Base-by-base conservation (phyloP, 2,329 filamentous ascomycete species). In the Aureobasidium sp. region DNA sequence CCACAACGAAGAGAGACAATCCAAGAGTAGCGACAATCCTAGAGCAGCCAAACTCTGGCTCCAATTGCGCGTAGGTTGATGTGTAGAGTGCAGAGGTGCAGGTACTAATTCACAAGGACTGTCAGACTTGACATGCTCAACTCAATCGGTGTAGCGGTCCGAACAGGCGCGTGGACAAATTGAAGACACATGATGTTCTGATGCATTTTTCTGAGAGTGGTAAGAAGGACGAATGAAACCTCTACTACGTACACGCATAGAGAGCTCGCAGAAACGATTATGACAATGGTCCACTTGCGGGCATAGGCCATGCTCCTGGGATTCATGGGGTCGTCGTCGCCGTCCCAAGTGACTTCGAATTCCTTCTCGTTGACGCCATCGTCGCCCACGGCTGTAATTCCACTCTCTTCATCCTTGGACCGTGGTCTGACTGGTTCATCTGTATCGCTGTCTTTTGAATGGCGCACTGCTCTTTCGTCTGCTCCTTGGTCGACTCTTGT, bases 61-160 rank as follows among this genome's bases (percentile, higher is more conserved):
- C 84, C 74, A 96, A 84, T 73, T 94, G 88, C 21, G 69, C 71
- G 72, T 96, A 97, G 0, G 89, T 94, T 13, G 85, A 84, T 0
- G 91, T 93, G 74, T 97, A 96, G 68, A 96, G 85, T 16, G 91
- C 94, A 51, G 88, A 92, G 1, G 89, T 85, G 71, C 87, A 91
- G 10, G 91, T 96, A 34, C 54, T 58, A 25, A 3, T 44, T 45
- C 27, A 53, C 9, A 54, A 13, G 25, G 16, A 7, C 13, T 21
- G 51, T 55, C 39, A 55, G 51, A 32, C 7, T 32, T 21, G 44
- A 47, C 44, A 47, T 47, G 5, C 25, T 47, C 34, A 34, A 14
- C 8, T 9, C 13, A n/a, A 11, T 44, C 37, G 29, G 29, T 21
- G 5, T 21, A 16, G 21, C 29, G 47, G 47, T 9, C 34, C 29